Conservation (phyloP, 2,329 filamentous ascomycete species). For the Pseudogymnoascus sp. region DNA sequence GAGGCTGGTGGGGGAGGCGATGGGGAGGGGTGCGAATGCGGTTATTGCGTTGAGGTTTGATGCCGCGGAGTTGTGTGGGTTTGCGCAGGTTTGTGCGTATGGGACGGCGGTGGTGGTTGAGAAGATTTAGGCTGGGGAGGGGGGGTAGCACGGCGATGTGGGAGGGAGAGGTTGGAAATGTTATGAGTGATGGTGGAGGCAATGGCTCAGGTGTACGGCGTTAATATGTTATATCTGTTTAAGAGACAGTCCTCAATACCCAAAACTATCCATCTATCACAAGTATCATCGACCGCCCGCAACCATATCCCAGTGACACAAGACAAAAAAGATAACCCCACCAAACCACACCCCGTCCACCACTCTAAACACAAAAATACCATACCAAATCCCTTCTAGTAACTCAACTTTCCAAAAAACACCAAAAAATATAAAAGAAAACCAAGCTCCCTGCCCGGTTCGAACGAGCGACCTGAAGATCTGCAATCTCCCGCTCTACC, state of each 20-base stretch:
- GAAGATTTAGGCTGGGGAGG: constrained; percentile 36
- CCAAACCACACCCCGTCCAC: not conserved
- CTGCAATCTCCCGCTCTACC: constrained; percentile 12
- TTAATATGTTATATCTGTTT: not conserved
- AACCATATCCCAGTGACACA: not conserved
- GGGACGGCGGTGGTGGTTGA: constrained; percentile 50
- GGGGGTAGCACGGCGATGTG: no score
- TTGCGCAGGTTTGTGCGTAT: constrained; percentile 51
- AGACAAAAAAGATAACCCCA: not conserved
- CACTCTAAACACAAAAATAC: not conserved
- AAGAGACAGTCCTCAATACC: not conserved
- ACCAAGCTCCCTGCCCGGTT: constrained; percentile 9
- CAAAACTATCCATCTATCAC: not conserved
- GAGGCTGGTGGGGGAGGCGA: constrained; percentile 46
- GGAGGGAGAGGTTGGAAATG: not conserved
- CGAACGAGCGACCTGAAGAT: constrained; percentile 11
- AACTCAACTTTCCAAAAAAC: not conserved
- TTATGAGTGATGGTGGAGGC: not conserved
- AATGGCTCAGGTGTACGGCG: not conserved
- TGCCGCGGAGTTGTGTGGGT: constrained; percentile 43
- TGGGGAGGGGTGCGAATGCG: constrained; percentile 50
- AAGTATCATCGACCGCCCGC: not conserved
- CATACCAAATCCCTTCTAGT: no score
- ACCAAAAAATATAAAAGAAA: not conserved
- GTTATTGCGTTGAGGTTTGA: constrained; percentile 52